A percentile compares a stretch with the other conserved stretches of the same genome.
These are phyloP conservation scores for Jaltomata sinuosa DNA, from an alignment of 257 asterid genomes.

Conservation along the genomic window DNA sequence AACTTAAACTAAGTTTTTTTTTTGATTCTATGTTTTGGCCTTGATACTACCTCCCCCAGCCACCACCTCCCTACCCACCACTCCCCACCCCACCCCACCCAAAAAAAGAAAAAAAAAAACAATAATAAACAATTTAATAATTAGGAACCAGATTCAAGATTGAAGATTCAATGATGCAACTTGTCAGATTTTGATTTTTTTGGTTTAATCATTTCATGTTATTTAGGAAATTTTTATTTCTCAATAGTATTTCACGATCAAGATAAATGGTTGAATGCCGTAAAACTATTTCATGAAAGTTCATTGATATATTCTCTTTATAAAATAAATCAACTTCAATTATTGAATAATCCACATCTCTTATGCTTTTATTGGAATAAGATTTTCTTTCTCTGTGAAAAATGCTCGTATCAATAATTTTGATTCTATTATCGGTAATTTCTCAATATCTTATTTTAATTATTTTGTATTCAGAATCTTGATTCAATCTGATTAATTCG, in stretches of 20 bases:
- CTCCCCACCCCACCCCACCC: not conserved
- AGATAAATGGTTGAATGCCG: not conserved
- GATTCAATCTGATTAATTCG: not conserved
- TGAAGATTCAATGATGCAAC: not conserved
- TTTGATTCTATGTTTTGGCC: not conserved
- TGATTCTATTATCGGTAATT: not conserved
- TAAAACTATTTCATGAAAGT: rapidly evolving
- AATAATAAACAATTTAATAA: not conserved
- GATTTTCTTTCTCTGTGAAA: not conserved
- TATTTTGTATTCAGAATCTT: not conserved
- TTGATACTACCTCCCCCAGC: not conserved
- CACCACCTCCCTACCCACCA: not conserved
- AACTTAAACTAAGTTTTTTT: not conserved
- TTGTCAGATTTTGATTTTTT: not conserved
- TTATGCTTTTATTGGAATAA: not conserved
- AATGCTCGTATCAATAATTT: too few species aligned
- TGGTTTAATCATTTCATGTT: not conserved
- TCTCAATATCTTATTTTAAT: not conserved
- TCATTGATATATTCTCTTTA: not conserved
- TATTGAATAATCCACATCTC: not conserved
- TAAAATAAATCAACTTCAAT: not conserved
- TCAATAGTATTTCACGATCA: not conserved
- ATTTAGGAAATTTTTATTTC: too few species aligned
- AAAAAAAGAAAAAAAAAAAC: too few species aligned
- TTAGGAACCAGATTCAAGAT: not conserved